phyloP scores from a whole-genome alignment of 139 green algal species.

The Tetradesmus lagerheimii region DNA sequence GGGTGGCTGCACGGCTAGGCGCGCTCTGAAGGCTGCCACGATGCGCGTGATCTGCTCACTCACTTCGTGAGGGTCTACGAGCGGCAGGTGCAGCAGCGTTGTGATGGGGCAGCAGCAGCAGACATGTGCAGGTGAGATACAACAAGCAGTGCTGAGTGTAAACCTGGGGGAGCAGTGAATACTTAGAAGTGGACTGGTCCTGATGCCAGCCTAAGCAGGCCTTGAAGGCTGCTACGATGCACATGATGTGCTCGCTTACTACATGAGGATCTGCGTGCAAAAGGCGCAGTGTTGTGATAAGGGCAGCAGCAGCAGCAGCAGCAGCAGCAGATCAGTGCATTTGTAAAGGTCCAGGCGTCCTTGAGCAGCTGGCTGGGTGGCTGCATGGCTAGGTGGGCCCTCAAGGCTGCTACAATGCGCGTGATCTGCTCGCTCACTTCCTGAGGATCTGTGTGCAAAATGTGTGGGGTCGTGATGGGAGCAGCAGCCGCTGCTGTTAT shows the following conservation, averaged over 20 bases:
- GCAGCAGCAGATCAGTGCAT: background rate
- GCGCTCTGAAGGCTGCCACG: background rate
- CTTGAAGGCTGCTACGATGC: background rate
- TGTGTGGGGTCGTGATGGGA: background rate
- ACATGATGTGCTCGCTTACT: background rate
- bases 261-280: background rate
- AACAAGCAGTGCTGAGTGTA: too few relatives aligned
- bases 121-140: too few relatives aligned
- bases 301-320: background rate
- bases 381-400: background rate
- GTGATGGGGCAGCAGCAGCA: background rate
- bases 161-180: too few relatives aligned
- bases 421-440: conserved; percentile 29
- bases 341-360: background rate
- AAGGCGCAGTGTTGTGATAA: background rate
- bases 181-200: background rate
- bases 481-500: background rate
- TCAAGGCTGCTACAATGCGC: background rate
- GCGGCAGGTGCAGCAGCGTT: too few relatives aligned
- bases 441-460: background rate
- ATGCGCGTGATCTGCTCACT: conserved; percentile 19
- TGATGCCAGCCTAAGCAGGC: background rate
- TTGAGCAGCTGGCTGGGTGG: background rate
- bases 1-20: background rate
- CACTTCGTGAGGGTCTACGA: background rate